Evolutionary conservation across 306 rosid species (phyloP).

Genomic region (Castanopsis chinensis): DNA sequence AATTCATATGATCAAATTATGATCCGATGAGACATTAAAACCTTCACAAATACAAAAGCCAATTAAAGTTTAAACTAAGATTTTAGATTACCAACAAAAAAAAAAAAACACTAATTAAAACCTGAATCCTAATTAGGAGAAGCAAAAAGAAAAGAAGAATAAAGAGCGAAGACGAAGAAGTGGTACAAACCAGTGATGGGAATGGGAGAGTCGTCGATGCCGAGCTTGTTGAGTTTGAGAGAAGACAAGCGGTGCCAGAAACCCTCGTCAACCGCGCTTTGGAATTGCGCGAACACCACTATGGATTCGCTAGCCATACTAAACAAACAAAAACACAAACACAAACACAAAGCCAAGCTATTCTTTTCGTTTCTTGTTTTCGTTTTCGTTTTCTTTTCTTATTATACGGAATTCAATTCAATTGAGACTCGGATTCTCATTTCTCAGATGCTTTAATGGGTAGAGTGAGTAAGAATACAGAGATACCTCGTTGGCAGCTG

Average conservation of each 20-base stretch:
- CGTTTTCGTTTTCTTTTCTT: neutral
- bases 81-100: neutral
- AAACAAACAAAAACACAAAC: too few relatives aligned
- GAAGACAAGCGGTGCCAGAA: constrained; percentile 94
- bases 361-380: neutral
- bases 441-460: too few relatives aligned
- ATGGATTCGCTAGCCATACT: constrained; percentile 51
- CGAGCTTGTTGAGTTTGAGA: constrained; percentile 90
- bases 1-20: too few relatives aligned
- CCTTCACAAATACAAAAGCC: too few relatives aligned
- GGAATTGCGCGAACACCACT: constrained; percentile 78
- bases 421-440: too few relatives aligned
- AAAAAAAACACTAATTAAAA: too few relatives aligned
- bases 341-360: neutral
- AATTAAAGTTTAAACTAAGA: neutral
- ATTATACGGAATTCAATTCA: too few relatives aligned
- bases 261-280: constrained; percentile 91
- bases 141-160: neutral
- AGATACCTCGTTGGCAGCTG: too few relatives aligned
- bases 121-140: neutral
- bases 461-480: too few relatives aligned
- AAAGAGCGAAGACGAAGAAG: constrained; percentile 6
- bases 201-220: constrained; percentile 94
- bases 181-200: constrained; percentile 53
- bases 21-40: too few relatives aligned